Base-by-base conservation (phyloP, 1,284 basidiomycete genomes). In the Microbotryum lychnidis-dioicae region DNA sequence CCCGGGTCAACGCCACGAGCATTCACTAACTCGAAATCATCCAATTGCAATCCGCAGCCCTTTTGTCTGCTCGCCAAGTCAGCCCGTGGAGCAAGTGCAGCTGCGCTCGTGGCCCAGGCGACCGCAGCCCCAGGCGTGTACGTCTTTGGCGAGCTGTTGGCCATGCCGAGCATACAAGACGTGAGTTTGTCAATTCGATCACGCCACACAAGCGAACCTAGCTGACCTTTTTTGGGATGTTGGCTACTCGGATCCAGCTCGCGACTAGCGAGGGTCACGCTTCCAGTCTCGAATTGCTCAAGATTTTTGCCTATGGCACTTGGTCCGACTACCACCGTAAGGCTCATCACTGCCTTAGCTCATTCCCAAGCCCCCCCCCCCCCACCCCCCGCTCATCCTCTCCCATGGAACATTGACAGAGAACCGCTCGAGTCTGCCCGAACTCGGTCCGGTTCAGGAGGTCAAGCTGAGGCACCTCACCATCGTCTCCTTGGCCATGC, bases 391-490 rank as follows among this genome's bases (percentile, higher is more conserved):
- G 16, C 21, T 42, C 20, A n/a, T 44, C 12, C 16, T 33, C 44
- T 2, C 29, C 23, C 0, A 18, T n/a, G 9, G 6, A 27, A 6
- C 20, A 6, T 8, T 27, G 33, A n/a, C 74, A 90, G 86, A 81
- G 65, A 79, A 85, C 74, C 82, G 84, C 72, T 80, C 83, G 58
- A 62, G 76, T 0, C 79, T 86, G 37, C 91, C 91, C 0, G 71
- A 83, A 0, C 77, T 97, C 49, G 86, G 83, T 56, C 73, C 79
- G 3, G 81, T 84, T 0, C 91, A 97, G 71, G 79, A 82, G 4
- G 83, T 80, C 33, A 98, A 98, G 75, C 82, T 98, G 20, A 91
- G 89, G 76, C 90, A 94, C 70, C 83, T 98, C 7, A 88, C 91
- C 0, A 84, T 97, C 58, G 86, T 94, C 33, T 83, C 90, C 0